A percentile compares a stretch with the other conserved stretches of the same genome.
phyloP scores from a whole-genome alignment of 805 yeast species.

The Blastobotrys parvus region DNA sequence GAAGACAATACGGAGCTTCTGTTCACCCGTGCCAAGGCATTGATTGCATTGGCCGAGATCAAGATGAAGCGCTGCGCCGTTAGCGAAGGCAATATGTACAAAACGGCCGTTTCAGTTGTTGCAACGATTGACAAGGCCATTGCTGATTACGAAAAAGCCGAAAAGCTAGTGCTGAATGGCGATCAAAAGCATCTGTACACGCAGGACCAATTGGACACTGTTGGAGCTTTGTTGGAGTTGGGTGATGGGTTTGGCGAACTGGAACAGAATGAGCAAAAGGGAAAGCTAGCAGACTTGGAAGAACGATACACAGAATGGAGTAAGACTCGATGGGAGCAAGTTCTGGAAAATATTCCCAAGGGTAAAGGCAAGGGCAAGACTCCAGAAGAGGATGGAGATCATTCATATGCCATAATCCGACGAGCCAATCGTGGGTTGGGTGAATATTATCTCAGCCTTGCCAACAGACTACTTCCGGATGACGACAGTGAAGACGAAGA shows the following conservation, averaged over 20 bases:
- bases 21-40: constrained; percentile 44
- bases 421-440: constrained; percentile 28
- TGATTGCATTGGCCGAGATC: constrained; percentile 37
- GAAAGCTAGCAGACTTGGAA: constrained; percentile 1
- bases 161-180: constrained; percentile 14
- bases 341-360: constrained; percentile 7
- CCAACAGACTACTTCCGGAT: constrained; percentile 23
- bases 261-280: constrained; percentile 20
- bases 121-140: constrained; percentile 30
- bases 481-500: constrained; percentile 23
- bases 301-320: constrained; percentile 14
- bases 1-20: constrained; percentile 36
- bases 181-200: constrained; percentile 3
- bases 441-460: constrained; percentile 22
- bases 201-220: constrained; percentile 31
- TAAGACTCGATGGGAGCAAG: constrained; percentile 12
- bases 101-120: constrained; percentile 3
- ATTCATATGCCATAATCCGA: constrained; percentile 6
- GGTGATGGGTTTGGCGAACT: constrained; percentile 51
- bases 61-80: constrained; percentile 9
- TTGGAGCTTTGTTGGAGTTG: constrained; percentile 41
- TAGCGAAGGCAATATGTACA: constrained; percentile 1
- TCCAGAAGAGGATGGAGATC: constrained; percentile 8
- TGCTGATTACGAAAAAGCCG: constrained; percentile 38
- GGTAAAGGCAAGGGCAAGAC: constrained; percentile 14